Evolutionary conservation across 305 asterid species (phyloP).

Genomic region (Caryopteris hybrid): DNA sequence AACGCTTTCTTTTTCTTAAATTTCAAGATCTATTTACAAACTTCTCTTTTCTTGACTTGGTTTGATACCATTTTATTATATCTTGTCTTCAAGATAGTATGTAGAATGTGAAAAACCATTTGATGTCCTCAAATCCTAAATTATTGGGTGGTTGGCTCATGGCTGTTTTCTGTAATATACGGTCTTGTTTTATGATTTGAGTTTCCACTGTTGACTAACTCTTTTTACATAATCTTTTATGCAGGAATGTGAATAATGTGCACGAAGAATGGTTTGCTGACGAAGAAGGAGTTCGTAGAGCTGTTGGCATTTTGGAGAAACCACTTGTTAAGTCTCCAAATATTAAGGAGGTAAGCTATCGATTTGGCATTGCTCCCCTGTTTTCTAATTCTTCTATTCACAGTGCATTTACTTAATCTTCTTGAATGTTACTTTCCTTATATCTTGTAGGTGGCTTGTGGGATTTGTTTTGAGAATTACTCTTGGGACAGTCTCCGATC

Average conservation of each 20-base stretch:
- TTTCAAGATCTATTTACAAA: not conserved
- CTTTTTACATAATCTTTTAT: conserved; percentile 14
- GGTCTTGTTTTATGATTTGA: not conserved
- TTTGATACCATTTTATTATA: not conserved
- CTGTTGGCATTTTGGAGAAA: conserved; percentile 77
- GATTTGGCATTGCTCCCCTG: conserved; percentile 11
- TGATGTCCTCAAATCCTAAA: conserved; percentile 1
- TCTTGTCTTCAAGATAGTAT: not conserved
- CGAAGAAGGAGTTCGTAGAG: conserved; percentile 74
- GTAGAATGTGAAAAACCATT: conserved; percentile 5
- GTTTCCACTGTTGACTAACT: not conserved
- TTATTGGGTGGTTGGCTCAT: not conserved
- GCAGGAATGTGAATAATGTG: conserved; percentile 81
- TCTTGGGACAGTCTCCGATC: conserved; percentile 38
- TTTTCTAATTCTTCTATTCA: conserved; percentile 3
- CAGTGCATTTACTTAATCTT: conserved; percentile 5
- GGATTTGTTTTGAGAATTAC: conserved; percentile 77
- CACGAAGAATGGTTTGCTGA: conserved; percentile 91
- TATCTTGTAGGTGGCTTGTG: conserved; percentile 56
- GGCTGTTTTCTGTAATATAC: not conserved
- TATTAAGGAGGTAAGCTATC: conserved; percentile 52
- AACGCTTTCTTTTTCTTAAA: conserved; percentile 13
- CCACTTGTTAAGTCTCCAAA: conserved; percentile 36
- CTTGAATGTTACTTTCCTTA: conserved; percentile 1
- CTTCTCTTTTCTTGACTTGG: not conserved